Evolutionary conservation across 331 rosid species (phyloP).

Genomic region (Quercus phellos): DNA sequence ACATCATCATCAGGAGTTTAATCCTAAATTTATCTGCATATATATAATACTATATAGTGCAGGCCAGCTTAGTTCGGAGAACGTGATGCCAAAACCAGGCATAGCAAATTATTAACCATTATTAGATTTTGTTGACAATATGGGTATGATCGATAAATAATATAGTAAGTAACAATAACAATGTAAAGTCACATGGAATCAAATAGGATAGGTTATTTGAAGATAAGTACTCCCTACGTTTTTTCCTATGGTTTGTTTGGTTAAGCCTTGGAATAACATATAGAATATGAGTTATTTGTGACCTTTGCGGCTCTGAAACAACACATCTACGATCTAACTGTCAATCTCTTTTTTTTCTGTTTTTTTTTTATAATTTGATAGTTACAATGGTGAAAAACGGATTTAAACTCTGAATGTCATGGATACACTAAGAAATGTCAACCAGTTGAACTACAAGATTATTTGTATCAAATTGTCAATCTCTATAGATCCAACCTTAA

Average conservation of each 20-base stretch:
- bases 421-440: fast-evolving
- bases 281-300: neutral
- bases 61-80: neutral
- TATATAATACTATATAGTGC: neutral
- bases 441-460: fast-evolving
- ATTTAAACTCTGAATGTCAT: no score
- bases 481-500: no score
- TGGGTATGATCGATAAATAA: neutral
- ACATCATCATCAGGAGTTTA: neutral
- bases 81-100: slow-evolving; percentile 39
- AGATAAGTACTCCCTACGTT: no score
- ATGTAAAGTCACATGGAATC: neutral
- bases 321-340: no score
- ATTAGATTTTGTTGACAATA: neutral
- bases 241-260: neutral
- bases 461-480: fast-evolving
- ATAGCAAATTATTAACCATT: neutral
- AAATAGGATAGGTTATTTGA: neutral
- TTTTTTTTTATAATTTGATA: no score
- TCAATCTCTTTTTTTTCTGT: no score
- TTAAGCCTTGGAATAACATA: neutral
- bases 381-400: fast-evolving
- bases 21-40: neutral
- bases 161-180: slow-evolving; percentile 7
- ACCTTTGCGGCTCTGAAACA: neutral